Conservation (phyloP, 139 green algal species). For the Micromonas pusilla region DNA sequence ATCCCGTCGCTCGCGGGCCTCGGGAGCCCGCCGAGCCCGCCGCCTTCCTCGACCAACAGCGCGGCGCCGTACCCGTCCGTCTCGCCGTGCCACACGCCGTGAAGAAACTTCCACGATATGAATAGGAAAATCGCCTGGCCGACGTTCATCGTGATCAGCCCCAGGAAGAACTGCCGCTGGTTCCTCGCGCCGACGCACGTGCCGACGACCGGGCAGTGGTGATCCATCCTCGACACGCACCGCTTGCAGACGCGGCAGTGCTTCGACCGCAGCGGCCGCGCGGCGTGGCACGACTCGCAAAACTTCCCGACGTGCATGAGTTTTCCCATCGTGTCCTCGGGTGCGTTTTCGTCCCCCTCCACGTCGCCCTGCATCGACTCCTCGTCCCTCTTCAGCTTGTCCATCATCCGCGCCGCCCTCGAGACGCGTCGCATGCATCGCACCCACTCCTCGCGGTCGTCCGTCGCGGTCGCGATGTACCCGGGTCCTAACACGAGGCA, state of each 20-base stretch:
- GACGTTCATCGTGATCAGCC: background rate
- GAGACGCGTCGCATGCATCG: conserved; percentile 4
- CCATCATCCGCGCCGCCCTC: no score
- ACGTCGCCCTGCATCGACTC: background rate
- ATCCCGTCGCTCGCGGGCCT: no score
- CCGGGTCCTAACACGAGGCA: conserved; percentile 6
- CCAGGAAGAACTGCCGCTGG: background rate
- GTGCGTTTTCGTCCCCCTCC: background rate
- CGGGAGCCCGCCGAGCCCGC: no score
- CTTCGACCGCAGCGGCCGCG: conserved; percentile 58
- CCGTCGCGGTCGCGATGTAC: background rate
- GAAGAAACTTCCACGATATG: no score
- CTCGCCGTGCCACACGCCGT: no score
- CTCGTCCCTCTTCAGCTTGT: background rate
- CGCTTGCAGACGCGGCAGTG: conserved; percentile 66
- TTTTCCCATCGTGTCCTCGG: background rate
- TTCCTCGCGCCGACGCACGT: conserved; percentile 63
- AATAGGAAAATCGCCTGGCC: background rate
- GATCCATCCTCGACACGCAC: conserved; percentile 69
- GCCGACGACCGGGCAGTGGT: conserved; percentile 68
- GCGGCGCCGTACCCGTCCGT: no score
- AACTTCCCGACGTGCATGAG: conserved; percentile 6
- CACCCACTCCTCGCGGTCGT: background rate
- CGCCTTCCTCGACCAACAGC: no score
- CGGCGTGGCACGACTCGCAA: conserved; percentile 35